Base-by-base conservation (phyloP, 352 stramenopile species). In the Pythium coloratum region DNA sequence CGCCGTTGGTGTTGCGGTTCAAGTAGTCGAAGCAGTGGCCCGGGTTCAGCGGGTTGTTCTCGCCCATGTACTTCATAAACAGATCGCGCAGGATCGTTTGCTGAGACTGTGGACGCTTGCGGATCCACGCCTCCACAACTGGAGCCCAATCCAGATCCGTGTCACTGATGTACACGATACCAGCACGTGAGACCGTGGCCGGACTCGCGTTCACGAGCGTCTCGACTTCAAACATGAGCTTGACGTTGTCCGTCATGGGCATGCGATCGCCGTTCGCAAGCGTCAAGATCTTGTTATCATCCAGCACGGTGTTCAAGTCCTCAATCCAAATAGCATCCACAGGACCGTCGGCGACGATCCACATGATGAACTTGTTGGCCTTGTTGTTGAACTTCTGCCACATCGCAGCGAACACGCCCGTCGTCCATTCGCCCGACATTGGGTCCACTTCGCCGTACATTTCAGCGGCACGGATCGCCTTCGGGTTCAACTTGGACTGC, bases 261-360 rank as follows among this genome's bases (percentile, higher is more conserved):
- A 99, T 99, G 28, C 97, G 91, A 60, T 99, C 96, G 20, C 97
- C 97, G 71, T 99, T 99, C 6, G 97, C 96, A 4, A 99, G 73
- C 16, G 95, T 99, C 32, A 99, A 76, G 47, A 99, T 98, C 71
- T 98, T 98, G 78, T 99, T 99, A 71, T 99, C 97, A 72, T 99
- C 96, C 2, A 99, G 81, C 50, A 99, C 96, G 0, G 96, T 99
- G 76, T 99, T 99, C 1, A 99, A 77, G 83, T 99, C 95, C 77
- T 99, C 97, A 59, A 99, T 99, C 96, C 97, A 99, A 82, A 99
- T 99, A 1, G 96, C 95, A 78, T 99, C 97, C 7, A 99, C 96
- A 3, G 96, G 97, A 0, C 97, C 97, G 69, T 99, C 97, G 55
- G 90, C 97, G 47, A 98, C 97, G 78, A 99, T 99, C 96, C 97